Percentiles rank a stretch among this genome's conserved stretches.
Conservation (phyloP, 495 filamentous ascomycete genomes). For the Penicillium daleae region DNA sequence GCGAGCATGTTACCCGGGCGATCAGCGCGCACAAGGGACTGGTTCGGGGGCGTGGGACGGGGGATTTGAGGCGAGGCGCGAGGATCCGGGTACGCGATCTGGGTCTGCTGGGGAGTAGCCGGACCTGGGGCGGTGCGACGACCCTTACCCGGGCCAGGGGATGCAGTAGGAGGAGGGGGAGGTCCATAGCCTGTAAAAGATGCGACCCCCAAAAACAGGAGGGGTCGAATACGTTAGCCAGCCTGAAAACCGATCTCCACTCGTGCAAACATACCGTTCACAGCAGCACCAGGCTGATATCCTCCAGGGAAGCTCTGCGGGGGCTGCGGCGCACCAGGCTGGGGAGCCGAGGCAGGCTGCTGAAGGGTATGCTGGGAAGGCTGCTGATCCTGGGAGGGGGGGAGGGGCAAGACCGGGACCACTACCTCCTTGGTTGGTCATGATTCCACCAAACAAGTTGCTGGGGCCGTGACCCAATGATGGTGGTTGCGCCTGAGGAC, state of each 20-base stretch:
- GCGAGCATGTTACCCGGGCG: conserved; percentile 78
- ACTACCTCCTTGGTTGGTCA: conserved; percentile 86
- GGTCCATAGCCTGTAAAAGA: conserved; percentile 58
- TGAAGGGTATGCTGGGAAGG: conserved; percentile 63
- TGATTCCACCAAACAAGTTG: conserved; percentile 93
- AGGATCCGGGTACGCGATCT: conserved; percentile 80
- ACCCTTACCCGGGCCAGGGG: conserved; percentile 78
- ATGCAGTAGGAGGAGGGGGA: conserved; percentile 81
- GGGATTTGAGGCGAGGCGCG: conserved; percentile 83
- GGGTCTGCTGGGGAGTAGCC: conserved; percentile 87
- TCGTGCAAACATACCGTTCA: conserved; percentile 63
- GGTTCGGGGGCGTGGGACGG: conserved; percentile 75
- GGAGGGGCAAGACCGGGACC: conserved; percentile 88
- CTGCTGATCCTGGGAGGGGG: conserved; percentile 62
- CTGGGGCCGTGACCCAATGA: conserved; percentile 88
- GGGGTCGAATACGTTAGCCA: conserved; percentile 32
- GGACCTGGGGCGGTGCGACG: conserved; percentile 68
- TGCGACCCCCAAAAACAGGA: neutral
- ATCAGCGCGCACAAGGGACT: conserved; percentile 53
- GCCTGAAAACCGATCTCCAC: conserved; percentile 21
- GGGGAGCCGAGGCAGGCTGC: conserved; percentile 61
- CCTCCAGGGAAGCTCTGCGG: conserved; percentile 61
- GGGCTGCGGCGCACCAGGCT: conserved; percentile 65
- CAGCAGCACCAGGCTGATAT: conserved; percentile 64
- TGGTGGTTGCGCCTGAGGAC: conserved; percentile 82